These are phyloP conservation scores for Filobasidium wieringae DNA, from an alignment of 768 basidiomycete genomes.

Conservation along the genomic window DNA sequence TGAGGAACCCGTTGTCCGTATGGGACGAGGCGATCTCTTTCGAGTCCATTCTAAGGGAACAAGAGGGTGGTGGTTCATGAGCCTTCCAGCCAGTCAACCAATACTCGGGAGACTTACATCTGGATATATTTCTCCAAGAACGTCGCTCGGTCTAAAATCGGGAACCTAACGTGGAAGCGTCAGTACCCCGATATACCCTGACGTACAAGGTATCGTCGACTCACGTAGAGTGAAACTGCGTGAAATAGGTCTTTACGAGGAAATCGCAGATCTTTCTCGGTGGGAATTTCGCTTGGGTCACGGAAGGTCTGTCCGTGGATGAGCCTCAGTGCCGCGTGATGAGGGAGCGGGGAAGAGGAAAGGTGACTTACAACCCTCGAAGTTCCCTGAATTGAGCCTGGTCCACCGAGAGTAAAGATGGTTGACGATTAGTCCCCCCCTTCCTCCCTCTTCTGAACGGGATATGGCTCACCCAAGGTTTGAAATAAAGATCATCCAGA, in stretches of 20 bases:
- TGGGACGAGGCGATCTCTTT: background rate
- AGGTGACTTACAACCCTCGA: background rate
- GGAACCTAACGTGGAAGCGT: background rate
- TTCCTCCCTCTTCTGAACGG: background rate
- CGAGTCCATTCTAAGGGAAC: background rate
- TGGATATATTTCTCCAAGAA: background rate
- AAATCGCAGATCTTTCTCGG: background rate
- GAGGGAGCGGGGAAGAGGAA: background rate
- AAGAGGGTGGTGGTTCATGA: background rate
- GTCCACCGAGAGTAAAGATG: background rate
- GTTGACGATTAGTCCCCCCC: background rate
- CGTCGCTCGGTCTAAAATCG: background rate
- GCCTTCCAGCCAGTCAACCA: background rate
- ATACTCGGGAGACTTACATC: background rate
- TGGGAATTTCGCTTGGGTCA: background rate
- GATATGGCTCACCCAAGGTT: background rate
- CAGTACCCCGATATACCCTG: background rate
- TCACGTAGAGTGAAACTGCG: background rate
- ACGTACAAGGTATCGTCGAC: background rate
- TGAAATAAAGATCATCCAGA: background rate
- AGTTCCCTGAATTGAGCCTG: background rate
- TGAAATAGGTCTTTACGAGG: background rate
- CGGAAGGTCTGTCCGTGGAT: background rate
- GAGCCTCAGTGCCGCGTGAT: background rate
- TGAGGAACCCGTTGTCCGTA: conserved; percentile 57